phyloP scores from a whole-genome alignment of 441 rosid species.

The Pelargonium myrrhifolium region DNA sequence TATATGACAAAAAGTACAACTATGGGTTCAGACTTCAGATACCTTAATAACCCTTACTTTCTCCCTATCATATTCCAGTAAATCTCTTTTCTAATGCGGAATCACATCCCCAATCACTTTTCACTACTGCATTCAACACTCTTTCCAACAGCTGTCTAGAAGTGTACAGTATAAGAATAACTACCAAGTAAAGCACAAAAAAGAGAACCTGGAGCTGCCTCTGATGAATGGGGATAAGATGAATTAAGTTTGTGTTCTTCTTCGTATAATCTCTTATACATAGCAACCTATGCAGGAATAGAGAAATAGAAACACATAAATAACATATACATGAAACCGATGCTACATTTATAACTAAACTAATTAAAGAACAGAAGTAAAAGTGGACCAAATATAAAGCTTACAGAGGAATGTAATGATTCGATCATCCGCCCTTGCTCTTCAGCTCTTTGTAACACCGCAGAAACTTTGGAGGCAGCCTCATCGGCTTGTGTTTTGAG shows the following conservation, averaged over 20 bases:
- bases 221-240: conserved; percentile 37
- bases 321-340: background rate
- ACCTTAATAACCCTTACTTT: background rate
- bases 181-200: conserved; percentile 10
- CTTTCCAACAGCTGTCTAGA: background rate
- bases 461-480: conserved; percentile 79
- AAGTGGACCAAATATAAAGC: conserved; percentile 20
- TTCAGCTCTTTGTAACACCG: conserved; percentile 81
- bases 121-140: background rate
- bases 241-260: conserved; percentile 73
- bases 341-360: background rate
- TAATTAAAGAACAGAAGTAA: background rate
- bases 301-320: background rate
- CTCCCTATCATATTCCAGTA: background rate
- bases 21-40: background rate
- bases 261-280: conserved; percentile 90
- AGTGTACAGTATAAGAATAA: background rate
- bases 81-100: background rate
- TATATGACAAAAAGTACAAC: background rate
- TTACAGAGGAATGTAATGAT: conserved; percentile 87
- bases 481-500: conserved; percentile 69
- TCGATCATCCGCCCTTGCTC: conserved; percentile 91
- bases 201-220: conserved; percentile 47
- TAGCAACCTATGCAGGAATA: conserved; percentile 53
- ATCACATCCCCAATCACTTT: background rate